A percentile compares a stretch with the other conserved stretches of the same genome.
These are phyloP conservation scores for Ashbya aceris DNA, from an alignment of 1,139 yeast species.

Conservation along the genomic window DNA sequence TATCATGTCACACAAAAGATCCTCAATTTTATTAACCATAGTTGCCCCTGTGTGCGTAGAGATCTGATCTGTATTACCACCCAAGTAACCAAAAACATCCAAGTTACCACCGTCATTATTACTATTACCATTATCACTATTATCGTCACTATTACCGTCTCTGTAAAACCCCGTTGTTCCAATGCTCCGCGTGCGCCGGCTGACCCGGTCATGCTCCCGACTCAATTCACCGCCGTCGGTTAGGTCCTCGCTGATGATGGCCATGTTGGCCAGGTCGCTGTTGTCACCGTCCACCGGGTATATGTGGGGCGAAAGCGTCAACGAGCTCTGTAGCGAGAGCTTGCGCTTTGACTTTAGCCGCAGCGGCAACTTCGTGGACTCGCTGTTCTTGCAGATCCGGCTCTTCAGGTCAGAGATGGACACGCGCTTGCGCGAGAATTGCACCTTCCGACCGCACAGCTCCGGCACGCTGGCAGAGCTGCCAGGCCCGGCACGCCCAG, in stretches of 20 bases:
- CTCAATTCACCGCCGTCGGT: conserved; percentile 3
- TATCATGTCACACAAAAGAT: conserved; percentile 13
- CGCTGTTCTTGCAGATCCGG: conserved; percentile 15
- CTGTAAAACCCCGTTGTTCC: not conserved
- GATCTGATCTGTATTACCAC: not conserved
- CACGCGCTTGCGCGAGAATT: conserved; percentile 16
- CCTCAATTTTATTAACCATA: conserved; percentile 9
- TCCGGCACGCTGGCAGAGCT: not conserved
- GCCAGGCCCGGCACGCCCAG: conserved; percentile 5
- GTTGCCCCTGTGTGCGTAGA: conserved; percentile 11
- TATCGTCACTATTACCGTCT: not conserved
- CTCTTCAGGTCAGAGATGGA: conserved; percentile 23
- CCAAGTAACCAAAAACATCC: not conserved
- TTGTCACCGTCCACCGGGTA: conserved; percentile 2
- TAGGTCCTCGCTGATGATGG: conserved; percentile 5
- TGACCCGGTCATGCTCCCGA: conserved; percentile 1
- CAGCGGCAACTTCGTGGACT: conserved; percentile 16
- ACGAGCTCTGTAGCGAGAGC: conserved; percentile 6
- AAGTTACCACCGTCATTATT: not conserved
- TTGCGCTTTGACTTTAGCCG: conserved; percentile 12
- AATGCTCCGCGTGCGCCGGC: not conserved
- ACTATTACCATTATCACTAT: not conserved
- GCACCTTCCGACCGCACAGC: not conserved
- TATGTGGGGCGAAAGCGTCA: conserved; percentile 4
- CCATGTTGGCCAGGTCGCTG: conserved; percentile 5